Conservation (phyloP, 495 filamentous ascomycete species). For the Trichoderma reesei region DNA sequence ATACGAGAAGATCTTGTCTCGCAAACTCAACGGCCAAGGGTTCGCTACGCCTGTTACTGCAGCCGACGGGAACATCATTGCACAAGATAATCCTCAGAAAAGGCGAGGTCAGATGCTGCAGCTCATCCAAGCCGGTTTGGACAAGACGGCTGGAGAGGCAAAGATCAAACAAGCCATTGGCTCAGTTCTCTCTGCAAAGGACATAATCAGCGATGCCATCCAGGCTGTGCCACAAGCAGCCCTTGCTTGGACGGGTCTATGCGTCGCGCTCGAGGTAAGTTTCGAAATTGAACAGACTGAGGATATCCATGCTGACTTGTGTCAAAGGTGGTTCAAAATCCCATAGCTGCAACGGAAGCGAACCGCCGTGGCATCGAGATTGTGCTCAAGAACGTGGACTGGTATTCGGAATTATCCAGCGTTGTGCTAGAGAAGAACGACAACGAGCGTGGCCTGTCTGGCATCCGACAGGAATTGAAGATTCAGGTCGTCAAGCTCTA, state of each 20-base stretch:
- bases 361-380: slow-evolving; percentile 23
- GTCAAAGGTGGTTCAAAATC: slow-evolving; percentile 18
- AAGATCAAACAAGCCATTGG: slow-evolving; percentile 16
- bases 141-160: slow-evolving; percentile 15
- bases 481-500: slow-evolving; percentile 19
- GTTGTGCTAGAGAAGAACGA: slow-evolving; percentile 17
- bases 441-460: slow-evolving; percentile 4
- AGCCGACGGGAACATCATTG: slow-evolving; percentile 10
- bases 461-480: slow-evolving; percentile 14
- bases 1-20: slow-evolving; percentile 16
- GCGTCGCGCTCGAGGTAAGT: slow-evolving; percentile 17
- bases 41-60: neutral
- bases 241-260: slow-evolving; percentile 19
- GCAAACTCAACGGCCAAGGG: slow-evolving; percentile 13
- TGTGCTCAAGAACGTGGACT: slow-evolving; percentile 26
- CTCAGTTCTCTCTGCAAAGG: slow-evolving; percentile 16
- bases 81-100: slow-evolving; percentile 11
- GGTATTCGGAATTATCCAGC: slow-evolving; percentile 24
- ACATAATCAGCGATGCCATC: slow-evolving; percentile 15
- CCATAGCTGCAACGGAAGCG: slow-evolving; percentile 20
- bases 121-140: slow-evolving; percentile 16
- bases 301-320: neutral
- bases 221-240: slow-evolving; percentile 18
- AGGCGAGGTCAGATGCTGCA: slow-evolving; percentile 16
- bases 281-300: neutral